A percentile compares a stretch with the other conserved stretches of the same genome.
Conservation (phyloP, 345 rosid genomes). For the Mercurialis annua region DNA sequence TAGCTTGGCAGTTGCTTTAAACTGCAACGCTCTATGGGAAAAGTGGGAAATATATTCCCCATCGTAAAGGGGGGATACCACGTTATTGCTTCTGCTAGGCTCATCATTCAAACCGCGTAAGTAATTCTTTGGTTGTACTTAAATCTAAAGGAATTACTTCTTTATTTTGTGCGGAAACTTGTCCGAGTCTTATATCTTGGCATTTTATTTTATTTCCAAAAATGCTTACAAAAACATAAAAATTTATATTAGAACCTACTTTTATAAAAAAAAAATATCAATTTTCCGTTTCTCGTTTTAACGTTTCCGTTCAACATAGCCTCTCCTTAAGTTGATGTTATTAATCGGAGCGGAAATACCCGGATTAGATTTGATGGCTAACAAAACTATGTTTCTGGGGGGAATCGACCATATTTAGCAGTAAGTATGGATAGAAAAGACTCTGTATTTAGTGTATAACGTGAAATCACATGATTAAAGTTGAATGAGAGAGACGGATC, state of each 20-base stretch:
- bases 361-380: background rate
- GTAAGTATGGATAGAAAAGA: background rate
- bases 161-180: no score
- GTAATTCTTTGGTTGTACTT: background rate
- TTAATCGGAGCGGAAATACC: background rate
- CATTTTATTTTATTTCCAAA: no score
- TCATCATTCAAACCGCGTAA: background rate
- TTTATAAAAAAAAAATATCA: no score
- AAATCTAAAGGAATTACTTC: background rate
- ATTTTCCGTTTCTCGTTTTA: no score
- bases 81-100: background rate
- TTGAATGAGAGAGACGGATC: conserved; percentile 7
- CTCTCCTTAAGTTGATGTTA: background rate
- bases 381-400: background rate
- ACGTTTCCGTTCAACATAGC: no score
- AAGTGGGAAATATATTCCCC: background rate
- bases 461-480: background rate
- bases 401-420: background rate
- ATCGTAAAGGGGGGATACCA: background rate
- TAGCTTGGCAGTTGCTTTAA: conserved; percentile 21
- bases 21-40: background rate
- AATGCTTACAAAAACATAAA: no score
- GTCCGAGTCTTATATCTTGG: no score
- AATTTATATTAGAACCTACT: no score
- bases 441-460: background rate